These are phyloP conservation scores for Erodium texanum DNA, from an alignment of 441 rosid genomes.

Conservation along the genomic window DNA sequence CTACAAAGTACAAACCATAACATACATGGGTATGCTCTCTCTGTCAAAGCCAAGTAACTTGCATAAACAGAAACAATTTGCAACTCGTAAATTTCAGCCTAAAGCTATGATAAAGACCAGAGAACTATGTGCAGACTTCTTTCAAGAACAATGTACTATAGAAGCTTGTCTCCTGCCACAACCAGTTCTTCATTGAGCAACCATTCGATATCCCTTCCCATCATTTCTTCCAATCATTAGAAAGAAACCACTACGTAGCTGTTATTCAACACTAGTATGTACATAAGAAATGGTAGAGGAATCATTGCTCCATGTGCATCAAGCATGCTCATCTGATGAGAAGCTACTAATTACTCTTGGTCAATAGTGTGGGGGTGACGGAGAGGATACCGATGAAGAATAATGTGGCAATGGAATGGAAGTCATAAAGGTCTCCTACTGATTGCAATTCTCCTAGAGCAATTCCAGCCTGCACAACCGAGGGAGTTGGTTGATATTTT, in stretches of 20 bases:
- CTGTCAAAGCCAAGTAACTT: background rate
- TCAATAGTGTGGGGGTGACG: slow-evolving; percentile 62
- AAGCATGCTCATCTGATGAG: slow-evolving; percentile 8
- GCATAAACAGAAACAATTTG: background rate
- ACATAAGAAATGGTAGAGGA: slow-evolving; percentile 17
- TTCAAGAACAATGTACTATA: background rate
- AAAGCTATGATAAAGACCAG: background rate
- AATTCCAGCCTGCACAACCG: slow-evolving; percentile 63
- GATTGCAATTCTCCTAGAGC: slow-evolving; percentile 93
- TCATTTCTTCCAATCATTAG: background rate
- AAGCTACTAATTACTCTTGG: slow-evolving; percentile 37
- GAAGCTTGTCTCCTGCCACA: background rate
- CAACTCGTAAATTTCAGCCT: background rate
- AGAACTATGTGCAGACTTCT: background rate
- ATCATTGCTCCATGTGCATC: slow-evolving; percentile 15
- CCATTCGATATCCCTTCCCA: background rate
- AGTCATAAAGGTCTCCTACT: slow-evolving; percentile 78
- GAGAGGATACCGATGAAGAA: slow-evolving; percentile 76
- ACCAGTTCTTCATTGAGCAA: too few species aligned
- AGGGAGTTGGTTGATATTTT: slow-evolving; percentile 2
- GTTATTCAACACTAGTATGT: slow-evolving; percentile 26
- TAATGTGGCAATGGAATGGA: slow-evolving; percentile 62
- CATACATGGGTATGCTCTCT: background rate
- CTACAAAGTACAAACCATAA: background rate
- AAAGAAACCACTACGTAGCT: slow-evolving; percentile 1